Conservation (phyloP, 495 filamentous ascomycete genomes). For the Aspergillus cavernicola region DNA sequence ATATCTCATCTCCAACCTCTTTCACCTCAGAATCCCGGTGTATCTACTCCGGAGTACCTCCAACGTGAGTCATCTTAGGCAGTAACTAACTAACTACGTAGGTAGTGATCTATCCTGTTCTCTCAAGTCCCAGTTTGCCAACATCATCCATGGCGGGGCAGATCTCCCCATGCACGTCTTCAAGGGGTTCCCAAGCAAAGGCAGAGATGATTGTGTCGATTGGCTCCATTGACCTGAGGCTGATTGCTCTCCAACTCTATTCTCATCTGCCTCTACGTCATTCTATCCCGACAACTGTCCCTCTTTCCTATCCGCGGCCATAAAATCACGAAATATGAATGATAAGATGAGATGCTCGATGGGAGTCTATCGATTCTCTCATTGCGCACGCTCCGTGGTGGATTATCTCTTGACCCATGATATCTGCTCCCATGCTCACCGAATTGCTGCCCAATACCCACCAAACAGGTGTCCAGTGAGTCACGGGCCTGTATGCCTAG, state of each 20-base stretch:
- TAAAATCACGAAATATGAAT: neutral
- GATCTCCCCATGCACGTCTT: neutral
- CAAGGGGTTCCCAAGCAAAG: neutral
- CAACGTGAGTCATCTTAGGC: no score
- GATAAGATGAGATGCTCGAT: neutral
- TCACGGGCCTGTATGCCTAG: neutral
- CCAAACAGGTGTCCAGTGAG: conserved; percentile 5
- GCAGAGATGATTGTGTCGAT: no score
- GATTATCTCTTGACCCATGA: neutral
- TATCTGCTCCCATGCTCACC: neutral
- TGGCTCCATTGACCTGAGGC: conserved; percentile 11
- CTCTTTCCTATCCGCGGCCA: neutral
- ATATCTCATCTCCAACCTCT: neutral
- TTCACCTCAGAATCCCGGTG: neutral
- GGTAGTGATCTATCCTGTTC: no score
- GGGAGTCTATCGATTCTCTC: neutral
- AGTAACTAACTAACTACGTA: no score
- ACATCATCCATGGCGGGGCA: no score
- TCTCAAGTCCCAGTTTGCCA: no score
- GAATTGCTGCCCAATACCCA: conserved; percentile 5
- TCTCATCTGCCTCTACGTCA: conserved; percentile 10
- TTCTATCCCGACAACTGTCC: conserved; percentile 7
- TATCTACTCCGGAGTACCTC: neutral
- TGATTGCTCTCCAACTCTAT: conserved; percentile 14
- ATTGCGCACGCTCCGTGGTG: neutral